phyloP scores from a whole-genome alignment of 2,329 filamentous ascomycete species.

The Fusarium penzigii region DNA sequence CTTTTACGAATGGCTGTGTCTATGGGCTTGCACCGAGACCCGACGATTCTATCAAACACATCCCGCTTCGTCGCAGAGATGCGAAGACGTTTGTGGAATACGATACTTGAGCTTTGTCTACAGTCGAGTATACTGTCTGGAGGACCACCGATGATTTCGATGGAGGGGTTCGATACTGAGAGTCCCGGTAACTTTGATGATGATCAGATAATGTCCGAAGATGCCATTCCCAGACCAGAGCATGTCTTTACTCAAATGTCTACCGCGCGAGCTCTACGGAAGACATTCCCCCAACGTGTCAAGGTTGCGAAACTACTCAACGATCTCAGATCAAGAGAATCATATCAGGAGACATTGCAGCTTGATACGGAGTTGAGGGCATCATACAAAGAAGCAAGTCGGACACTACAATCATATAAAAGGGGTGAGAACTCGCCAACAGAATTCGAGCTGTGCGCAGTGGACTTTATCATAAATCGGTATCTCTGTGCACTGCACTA shows the following conservation, averaged over 20 bases:
- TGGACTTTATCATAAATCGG: constrained; percentile 54
- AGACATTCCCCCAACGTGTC: constrained; percentile 45
- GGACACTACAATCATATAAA: constrained; percentile 31
- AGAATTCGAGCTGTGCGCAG: constrained; percentile 43
- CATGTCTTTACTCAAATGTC: constrained; percentile 42
- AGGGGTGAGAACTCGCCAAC: constrained; percentile 24
- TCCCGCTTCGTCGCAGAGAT: constrained; percentile 45
- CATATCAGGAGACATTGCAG: constrained; percentile 47
- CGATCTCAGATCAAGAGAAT: constrained; percentile 35
- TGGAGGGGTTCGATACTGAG: constrained; percentile 49
- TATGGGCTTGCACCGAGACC: constrained; percentile 54
- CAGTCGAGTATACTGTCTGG: constrained; percentile 49
- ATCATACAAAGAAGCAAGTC: constrained; percentile 43
- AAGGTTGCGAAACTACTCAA: constrained; percentile 46
- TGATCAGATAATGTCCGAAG: constrained; percentile 41
- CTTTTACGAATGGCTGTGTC: constrained; percentile 48
- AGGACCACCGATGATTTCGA: constrained; percentile 45
- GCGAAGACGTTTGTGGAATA: constrained; percentile 53
- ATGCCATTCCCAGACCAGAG: constrained; percentile 35
- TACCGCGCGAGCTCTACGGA: constrained; percentile 42
- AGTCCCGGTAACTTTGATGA: constrained; percentile 53
- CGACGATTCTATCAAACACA: constrained; percentile 38
- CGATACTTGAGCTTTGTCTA: constrained; percentile 49
- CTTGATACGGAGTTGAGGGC: constrained; percentile 44
- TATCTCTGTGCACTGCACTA: constrained; percentile 59